phyloP scores from a whole-genome alignment of 1,139 yeast genomes.

The Maudiozyma humilis region DNA sequence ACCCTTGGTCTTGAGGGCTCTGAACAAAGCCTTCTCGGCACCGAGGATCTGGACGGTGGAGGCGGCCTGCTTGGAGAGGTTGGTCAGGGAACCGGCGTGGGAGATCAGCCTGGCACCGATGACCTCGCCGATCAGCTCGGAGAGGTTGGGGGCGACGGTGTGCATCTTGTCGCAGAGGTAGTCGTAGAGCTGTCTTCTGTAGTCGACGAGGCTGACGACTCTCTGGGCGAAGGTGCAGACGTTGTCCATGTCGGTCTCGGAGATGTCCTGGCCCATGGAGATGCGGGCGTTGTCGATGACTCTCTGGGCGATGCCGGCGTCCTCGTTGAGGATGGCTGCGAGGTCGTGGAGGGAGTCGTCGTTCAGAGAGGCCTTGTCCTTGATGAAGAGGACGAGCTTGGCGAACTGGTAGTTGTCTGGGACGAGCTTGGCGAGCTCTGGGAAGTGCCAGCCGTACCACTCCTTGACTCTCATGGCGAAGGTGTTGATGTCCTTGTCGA shows the following conservation, averaged over 20 bases:
- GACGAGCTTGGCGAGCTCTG: slow-evolving; percentile 92
- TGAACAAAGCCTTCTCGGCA: slow-evolving; percentile 97
- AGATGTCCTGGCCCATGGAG: slow-evolving; percentile 98
- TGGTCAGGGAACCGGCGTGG: slow-evolving; percentile 95
- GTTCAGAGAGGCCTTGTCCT: slow-evolving; percentile 76
- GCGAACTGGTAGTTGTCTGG: slow-evolving; percentile 89
- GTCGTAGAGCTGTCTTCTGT: slow-evolving; percentile 79
- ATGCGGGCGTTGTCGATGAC: slow-evolving; percentile 87
- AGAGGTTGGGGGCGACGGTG: slow-evolving; percentile 94
- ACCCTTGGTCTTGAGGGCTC: slow-evolving; percentile 97
- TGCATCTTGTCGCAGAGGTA: slow-evolving; percentile 93
- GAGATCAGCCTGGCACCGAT: slow-evolving; percentile 97
- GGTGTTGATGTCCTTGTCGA: slow-evolving; percentile 94
- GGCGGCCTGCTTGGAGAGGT: slow-evolving; percentile 95
- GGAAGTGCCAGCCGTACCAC: slow-evolving; percentile 99
- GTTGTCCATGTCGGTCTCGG: slow-evolving; percentile 87
- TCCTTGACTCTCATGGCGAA: slow-evolving; percentile 98
- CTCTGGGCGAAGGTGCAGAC: slow-evolving; percentile 88
- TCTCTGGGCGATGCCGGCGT: slow-evolving; percentile 88
- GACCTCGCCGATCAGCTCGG: slow-evolving; percentile 95
- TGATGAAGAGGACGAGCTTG: slow-evolving; percentile 69
- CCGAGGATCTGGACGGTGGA: slow-evolving; percentile 97
- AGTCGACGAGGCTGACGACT: slow-evolving; percentile 86
- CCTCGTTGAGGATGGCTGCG: slow-evolving; percentile 84
- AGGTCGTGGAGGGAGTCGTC: slow-evolving; percentile 84